Percentiles rank a stretch among this genome's conserved stretches.
These are phyloP conservation scores for Mollisia scopiformis DNA, from an alignment of 2,329 filamentous ascomycete species.

Conservation along the genomic window DNA sequence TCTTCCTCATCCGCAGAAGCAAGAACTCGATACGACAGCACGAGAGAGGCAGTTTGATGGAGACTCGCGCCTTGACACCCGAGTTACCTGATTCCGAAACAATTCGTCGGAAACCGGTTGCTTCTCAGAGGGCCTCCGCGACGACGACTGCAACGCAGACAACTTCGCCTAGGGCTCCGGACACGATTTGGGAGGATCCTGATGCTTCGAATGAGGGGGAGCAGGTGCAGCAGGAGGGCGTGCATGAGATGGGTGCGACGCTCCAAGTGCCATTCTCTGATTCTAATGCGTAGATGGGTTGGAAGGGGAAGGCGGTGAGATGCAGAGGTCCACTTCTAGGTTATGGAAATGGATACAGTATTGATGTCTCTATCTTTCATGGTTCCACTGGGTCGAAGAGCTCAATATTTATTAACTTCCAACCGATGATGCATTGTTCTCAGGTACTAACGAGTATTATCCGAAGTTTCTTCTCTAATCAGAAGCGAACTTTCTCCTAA, in stretches of 20 bases:
- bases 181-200: neutral
- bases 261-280: neutral
- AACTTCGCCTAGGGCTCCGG: neutral
- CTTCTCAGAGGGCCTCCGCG: neutral
- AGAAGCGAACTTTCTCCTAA: too few species aligned
- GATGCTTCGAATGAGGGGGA: neutral
- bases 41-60: neutral
- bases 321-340: too few species aligned
- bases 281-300: too few species aligned
- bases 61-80: neutral
- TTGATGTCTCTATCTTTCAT: too few species aligned
- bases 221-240: neutral
- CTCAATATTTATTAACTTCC: too few species aligned
- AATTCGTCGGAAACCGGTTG: neutral
- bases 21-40: neutral
- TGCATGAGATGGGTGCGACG: constrained; percentile 3
- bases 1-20: neutral
- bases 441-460: too few species aligned
- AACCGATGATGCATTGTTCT: too few species aligned
- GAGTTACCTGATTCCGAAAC: neutral
- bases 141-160: neutral
- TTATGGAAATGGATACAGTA: too few species aligned
- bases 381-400: too few species aligned
- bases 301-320: too few species aligned
- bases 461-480: too few species aligned